Base-by-base conservation (phyloP, 805 yeast genomes). In the Brettanomyces naardenensis region DNA sequence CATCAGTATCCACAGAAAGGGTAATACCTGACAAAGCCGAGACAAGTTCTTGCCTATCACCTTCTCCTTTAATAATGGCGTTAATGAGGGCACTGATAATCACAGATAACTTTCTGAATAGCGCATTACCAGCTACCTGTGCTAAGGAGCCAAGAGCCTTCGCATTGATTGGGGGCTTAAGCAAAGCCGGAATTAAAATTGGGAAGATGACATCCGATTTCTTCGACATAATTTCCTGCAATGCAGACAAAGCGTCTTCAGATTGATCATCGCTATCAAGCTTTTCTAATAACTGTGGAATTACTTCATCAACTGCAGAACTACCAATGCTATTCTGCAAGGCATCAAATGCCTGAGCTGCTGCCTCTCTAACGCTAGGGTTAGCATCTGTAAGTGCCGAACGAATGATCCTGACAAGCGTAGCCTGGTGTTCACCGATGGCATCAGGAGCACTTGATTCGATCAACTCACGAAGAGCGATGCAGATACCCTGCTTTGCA, bases 401-500 rank as follows among this genome's bases (percentile, higher is more conserved):
- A 42, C 90, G 77, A 33, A 90, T 78, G 47, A 90, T 83, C 20
- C 66, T 68, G 45, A 90, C 81, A 52, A 92, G 77, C 1, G 69
- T 65, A 4, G 67, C 73, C 62, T 86, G 86, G 62, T 76, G 80
- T 45, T 74, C 76, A 20, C 54, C 64, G 42, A 90, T 67, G 6
- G 76, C 72, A 13, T 76, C 83, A 3, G 64, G 57, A 7, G 75
- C 66, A 4, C 94, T 74, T 0, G 95, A 83, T 46, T 76, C 79
- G 44, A 89, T 78, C 44, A 92, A 75, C 57, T 89, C 97, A 31
- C 78, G 74, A 35, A 88, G 67, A 6, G 98, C 98, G 57, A 90
- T 78, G 68, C 98, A 92, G 36, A 92, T 86, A 68, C 99, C 99
- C 65, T 89, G 95, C 56, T 84, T 85, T 27, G 95, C 81, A 55